Base-by-base conservation (phyloP, 2,329 filamentous ascomycete species). In the Fusarium sp. region DNA sequence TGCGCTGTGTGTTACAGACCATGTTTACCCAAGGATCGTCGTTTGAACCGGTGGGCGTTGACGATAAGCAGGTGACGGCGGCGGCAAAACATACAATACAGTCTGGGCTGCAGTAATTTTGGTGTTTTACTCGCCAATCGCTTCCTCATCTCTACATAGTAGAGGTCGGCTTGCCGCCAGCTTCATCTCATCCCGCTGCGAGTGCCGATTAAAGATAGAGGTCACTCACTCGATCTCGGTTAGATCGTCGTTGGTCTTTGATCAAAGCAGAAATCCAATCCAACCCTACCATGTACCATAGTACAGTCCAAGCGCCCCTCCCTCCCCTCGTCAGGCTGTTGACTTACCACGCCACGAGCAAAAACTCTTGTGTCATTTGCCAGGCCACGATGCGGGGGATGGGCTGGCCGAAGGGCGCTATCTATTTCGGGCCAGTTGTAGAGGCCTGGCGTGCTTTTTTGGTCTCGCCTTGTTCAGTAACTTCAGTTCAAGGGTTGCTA, bases 351-450 rank as follows among this genome's bases (percentile, higher is more conserved):
- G 50, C 58, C 55, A 60, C 45, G 54, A 56, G 58, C 50, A 48
- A 42, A 28, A 43, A 32, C 47, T 52, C 39, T 62, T 52, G 46
- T 61, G 50, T 55, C 66, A 70, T 70, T 70, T 63, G 66, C 58
- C 52, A 65, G 64, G 51, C 45, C 59, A 58, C 49, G 46, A 57
- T 62, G 64, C 61, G 65, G 57, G 57, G 57, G 62, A 68, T 58
- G 58, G 56, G 56, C 45, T 62, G 65, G 47, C 55, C 47, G 43
- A 65, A 46, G 50, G 11, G 40, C 61, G 51, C 60, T 48, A 56
- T 67, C 64, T 70, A 70, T 70, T 70, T 67, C 58, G 60, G 62
- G 55, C 34, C 32, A 52, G 44, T 41, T 49, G 13, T 49, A 36
- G 55, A 55, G 28, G 41, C 47, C 19, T 19, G 46, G 58, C 31